These are phyloP conservation scores for Spirogloea muscicola DNA, from an alignment of 139 green algal species.

Conservation along the genomic window DNA sequence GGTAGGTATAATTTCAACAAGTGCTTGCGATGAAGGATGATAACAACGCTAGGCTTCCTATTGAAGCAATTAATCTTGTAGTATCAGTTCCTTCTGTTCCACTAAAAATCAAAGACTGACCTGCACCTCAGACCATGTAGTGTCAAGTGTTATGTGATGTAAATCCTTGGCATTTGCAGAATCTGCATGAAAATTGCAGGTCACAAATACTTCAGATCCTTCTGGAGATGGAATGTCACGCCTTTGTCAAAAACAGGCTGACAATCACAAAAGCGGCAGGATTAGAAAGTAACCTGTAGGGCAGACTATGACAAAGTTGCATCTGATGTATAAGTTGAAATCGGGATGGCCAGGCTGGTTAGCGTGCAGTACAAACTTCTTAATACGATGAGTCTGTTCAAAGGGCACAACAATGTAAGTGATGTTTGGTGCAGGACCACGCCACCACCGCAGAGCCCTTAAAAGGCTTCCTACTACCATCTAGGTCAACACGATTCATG, in stretches of 20 bases:
- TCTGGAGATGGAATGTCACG: neutral
- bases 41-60: neutral
- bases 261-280: neutral
- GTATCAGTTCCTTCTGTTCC: neutral
- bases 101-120: neutral
- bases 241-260: neutral
- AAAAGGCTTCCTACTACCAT: neutral
- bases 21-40: neutral
- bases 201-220: neutral
- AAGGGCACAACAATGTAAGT: slow-evolving; percentile 7
- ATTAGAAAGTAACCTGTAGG: neutral
- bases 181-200: neutral
- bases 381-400: slow-evolving; percentile 46
- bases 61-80: neutral
- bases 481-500: neutral
- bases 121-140: slow-evolving; percentile 29
- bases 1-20: neutral
- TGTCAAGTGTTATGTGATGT: slow-evolving; percentile 8
- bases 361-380: slow-evolving; percentile 62
- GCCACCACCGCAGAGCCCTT: neutral
- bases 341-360: slow-evolving; percentile 56
- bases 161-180: neutral
- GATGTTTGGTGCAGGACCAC: neutral
- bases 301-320: slow-evolving; percentile 52
- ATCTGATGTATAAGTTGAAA: slow-evolving; percentile 59